These are phyloP conservation scores for Nemania serpens DNA, from an alignment of 2,329 filamentous ascomycete genomes.

Conservation along the genomic window DNA sequence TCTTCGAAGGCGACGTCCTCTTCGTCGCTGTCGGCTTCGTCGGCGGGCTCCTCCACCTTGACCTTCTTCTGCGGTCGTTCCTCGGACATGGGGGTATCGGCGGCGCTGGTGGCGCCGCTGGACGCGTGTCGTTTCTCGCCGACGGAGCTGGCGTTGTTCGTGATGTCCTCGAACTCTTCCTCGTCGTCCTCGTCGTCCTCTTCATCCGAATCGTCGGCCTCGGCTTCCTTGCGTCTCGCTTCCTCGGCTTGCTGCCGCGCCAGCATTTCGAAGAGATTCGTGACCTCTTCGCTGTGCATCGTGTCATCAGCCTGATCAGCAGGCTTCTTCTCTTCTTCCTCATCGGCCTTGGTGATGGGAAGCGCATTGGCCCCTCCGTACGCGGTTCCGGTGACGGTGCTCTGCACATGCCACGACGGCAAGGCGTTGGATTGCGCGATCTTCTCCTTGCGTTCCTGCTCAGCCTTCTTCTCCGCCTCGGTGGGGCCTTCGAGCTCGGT, in stretches of 20 bases:
- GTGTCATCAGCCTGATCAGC: slow-evolving; percentile 46
- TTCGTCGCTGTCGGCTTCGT: slow-evolving; percentile 42
- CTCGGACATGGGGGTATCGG: slow-evolving; percentile 43
- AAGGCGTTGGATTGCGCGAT: slow-evolving; percentile 71
- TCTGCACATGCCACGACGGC: slow-evolving; percentile 73
- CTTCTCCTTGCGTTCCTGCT: slow-evolving; percentile 67
- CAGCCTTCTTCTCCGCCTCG: slow-evolving; percentile 68
- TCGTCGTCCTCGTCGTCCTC: slow-evolving; percentile 39
- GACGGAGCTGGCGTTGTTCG: slow-evolving; percentile 33
- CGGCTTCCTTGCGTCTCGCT: slow-evolving; percentile 55
- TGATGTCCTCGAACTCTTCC: slow-evolving; percentile 45
- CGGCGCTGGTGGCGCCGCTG: slow-evolving; percentile 40
- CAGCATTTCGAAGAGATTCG: slow-evolving; percentile 69
- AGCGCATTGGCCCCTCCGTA: slow-evolving; percentile 47
- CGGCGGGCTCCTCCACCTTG: slow-evolving; percentile 52
- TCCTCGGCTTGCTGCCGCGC: slow-evolving; percentile 60
- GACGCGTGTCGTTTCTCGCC: slow-evolving; percentile 39
- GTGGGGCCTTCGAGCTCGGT: slow-evolving; percentile 68
- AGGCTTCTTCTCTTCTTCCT: slow-evolving; percentile 55
- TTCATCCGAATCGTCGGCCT: slow-evolving; percentile 48
- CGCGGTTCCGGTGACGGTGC: slow-evolving; percentile 68
- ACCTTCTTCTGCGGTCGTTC: slow-evolving; percentile 56
- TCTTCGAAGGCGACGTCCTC: slow-evolving; percentile 55
- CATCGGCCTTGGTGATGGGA: slow-evolving; percentile 47
- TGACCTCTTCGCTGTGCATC: slow-evolving; percentile 63